Base-by-base conservation (phyloP, 768 basidiomycete species). In the Fomitopsis serialis region DNA sequence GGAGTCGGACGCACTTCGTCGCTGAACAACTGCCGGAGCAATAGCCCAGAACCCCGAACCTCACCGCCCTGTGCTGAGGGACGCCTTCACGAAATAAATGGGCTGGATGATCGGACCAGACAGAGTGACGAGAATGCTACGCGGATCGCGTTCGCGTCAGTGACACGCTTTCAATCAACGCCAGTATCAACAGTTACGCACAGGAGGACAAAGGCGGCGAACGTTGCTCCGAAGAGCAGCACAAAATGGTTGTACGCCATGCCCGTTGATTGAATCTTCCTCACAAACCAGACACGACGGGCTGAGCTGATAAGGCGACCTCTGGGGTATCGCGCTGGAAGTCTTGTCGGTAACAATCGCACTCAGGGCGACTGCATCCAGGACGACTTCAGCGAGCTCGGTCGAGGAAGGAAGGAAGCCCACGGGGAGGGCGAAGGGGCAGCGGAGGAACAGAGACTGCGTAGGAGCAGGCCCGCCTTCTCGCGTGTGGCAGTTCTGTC, bases 181-280 rank as follows among this genome's bases (percentile, higher is more conserved):
- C 40, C n/a, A 7, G 17, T n/a, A 17, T 15, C 5, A 42, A 8
- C 43, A 6, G 35, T 22, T 27, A 55, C 58, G 24, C 51, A 60
- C 58, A 60, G 46, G 43, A 60, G 42, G 7, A 49, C 44, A 23
- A 57, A 32, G 11, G 50, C 43, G 29, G 42, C 50, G 19, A 57
- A 24, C 7, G 50, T 60, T 24, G 45, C 55, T 45, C 52, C 22
- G 37, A 54, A 52, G 47, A 56, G 52, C 19, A 53, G 53, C 19
- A 56, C 49, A n/a, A 50, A 49, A 40, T 45, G 50, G 24, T 54
- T 40, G 44, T 50, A 54, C 4, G 15, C 37, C 37, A 40, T 40
- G 37, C 9, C 34, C 29, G 29, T 32, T 11, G 29, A 11, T 35
- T 35, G 37, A 40, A 40, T 15, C 19, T 15, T 40, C 15, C 37